Evolutionary conservation across 208 protist genomes (phyloP), one percentile per base, ranked within the genome.

Genomic region (Strigomonas culicis): DNA sequence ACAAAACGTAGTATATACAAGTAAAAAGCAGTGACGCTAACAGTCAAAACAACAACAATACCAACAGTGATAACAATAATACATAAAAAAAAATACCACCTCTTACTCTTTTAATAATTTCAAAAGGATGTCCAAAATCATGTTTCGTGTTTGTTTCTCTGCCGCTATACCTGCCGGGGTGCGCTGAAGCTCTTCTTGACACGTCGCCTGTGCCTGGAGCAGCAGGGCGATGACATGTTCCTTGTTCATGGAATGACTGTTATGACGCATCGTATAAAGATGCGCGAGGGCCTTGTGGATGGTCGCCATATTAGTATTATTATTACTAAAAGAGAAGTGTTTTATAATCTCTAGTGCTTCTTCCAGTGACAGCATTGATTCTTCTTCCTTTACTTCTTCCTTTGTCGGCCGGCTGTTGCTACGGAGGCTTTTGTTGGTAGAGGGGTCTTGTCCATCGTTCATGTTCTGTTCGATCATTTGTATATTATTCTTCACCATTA

Each of bases 41-140:
- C 24, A 52, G 13, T 52, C 3, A 28, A 10, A 11, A 19, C 3
- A 19, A 52, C 4, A 52, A 52, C 4, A 52, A 52, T 19, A 52
- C n/a, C 6, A 13, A 28, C 24, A 13, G 11, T 19, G 11, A 52
- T 8, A 52, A 13, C 24, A 52, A 52, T 52, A 28, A 28, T 22
- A 11, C 13, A 22, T 52, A 52, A 52, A 52, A 52, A 52, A 52
- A 52, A 52, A 52, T 52, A 52, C 22, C 4, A 52, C 10, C 10
- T 39, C 10, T 39, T 10, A 39, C 34, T 39, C 34, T 39, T 39
- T 39, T 39, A 39, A 39, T 13, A 13, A 39, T 44, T 4, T 17
- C 39, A 17, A 44, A 44, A 66, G 3, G 4, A 32, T 21, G 1
- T n/a, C 32, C 41, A 32, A 24, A 30, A 49, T 27, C 31, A 47